These are phyloP conservation scores for Lenzites betulinus DNA, from an alignment of 768 basidiomycete genomes.

Conservation along the genomic window DNA sequence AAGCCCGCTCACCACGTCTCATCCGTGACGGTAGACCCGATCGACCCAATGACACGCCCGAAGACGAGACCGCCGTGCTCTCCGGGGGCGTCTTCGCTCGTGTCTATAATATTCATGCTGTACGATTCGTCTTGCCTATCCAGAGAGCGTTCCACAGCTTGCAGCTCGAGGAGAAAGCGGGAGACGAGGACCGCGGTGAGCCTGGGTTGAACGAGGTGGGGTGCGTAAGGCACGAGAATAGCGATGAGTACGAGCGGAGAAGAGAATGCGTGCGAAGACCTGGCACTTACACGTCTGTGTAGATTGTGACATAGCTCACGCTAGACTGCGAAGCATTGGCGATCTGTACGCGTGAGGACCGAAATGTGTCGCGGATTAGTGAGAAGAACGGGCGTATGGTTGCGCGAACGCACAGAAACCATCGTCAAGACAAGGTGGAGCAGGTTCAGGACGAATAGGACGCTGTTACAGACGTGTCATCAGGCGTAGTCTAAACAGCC, in stretches of 20 bases:
- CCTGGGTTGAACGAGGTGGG: no score
- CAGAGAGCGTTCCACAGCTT: neutral
- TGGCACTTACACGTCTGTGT: neutral
- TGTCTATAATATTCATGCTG: neutral
- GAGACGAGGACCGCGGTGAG: neutral
- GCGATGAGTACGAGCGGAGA: no score
- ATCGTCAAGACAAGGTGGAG: neutral
- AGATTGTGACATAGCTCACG: neutral
- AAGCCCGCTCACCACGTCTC: neutral
- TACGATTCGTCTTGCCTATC: neutral
- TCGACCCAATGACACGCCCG: neutral
- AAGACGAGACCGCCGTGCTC: neutral
- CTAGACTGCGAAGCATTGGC: neutral
- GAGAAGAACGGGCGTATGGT: no score
- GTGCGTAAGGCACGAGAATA: no score
- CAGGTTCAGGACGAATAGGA: neutral
- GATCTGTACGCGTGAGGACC: neutral
- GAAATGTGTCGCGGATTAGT: neutral
- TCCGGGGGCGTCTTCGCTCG: no score
- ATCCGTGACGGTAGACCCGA: neutral
- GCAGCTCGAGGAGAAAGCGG: neutral
- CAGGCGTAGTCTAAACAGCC: neutral
- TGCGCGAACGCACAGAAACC: neutral
- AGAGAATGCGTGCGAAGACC: neutral
- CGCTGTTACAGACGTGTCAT: neutral